Conservation (phyloP, 805 yeast species). For the Candida verbasci region DNA sequence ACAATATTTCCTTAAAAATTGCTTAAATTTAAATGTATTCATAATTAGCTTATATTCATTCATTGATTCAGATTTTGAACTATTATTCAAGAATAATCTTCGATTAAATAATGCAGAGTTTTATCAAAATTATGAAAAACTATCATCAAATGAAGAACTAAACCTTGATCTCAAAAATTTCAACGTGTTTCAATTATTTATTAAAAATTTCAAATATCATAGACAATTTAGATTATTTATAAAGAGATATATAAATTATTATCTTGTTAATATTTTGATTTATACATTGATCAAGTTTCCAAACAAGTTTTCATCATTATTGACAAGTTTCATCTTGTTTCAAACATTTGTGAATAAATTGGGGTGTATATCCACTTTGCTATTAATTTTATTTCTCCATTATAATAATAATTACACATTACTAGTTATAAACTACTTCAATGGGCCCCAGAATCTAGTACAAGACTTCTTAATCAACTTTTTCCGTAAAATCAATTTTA, state of each 20-base stretch:
- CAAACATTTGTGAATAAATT: constrained; percentile 39
- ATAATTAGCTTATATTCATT: constrained; percentile 28
- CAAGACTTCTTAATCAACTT: constrained; percentile 49
- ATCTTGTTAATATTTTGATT: constrained; percentile 16
- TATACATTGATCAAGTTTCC: constrained; percentile 1
- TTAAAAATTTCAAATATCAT: constrained; percentile 11
- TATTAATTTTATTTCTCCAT: constrained; percentile 30
- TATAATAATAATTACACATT: constrained; percentile 33
- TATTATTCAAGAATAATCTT: constrained; percentile 34
- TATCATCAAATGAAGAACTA: constrained; percentile 6
- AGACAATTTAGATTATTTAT: constrained; percentile 18
- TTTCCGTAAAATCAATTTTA: constrained; percentile 43
- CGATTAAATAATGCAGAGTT: constrained; percentile 30
- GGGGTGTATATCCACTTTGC: constrained; percentile 43
- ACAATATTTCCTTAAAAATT: constrained; percentile 29
- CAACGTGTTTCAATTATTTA: not conserved
- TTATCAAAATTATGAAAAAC: constrained; percentile 12
- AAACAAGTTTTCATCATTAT: constrained; percentile 35
- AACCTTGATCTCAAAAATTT: not conserved
- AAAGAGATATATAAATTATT: constrained; percentile 18
- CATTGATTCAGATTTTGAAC: constrained; percentile 36
- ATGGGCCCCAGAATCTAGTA: constrained; percentile 43
- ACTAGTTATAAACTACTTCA: constrained; percentile 37
- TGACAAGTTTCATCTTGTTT: constrained; percentile 41
- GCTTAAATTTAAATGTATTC: constrained; percentile 39